Percentiles rank a stretch among this genome's conserved stretches.
Evolutionary conservation across 129 eudicot genomes (phyloP).

Genomic region (Deinandra increscens): DNA sequence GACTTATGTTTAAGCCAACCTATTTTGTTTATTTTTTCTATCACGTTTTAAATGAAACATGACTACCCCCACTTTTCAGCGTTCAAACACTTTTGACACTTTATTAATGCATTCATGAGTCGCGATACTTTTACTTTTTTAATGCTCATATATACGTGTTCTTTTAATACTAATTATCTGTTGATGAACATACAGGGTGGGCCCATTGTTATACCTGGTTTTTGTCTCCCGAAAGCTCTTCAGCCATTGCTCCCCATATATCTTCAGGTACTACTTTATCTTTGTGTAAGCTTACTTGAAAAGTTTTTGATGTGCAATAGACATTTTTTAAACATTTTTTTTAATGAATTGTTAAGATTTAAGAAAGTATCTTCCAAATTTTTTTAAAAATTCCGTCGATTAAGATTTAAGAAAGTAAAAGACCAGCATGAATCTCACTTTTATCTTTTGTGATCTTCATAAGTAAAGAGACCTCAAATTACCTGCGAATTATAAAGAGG

Average conservation of each 20-base stretch:
- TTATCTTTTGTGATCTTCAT: too few species aligned
- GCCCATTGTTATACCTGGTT: conserved; percentile 84
- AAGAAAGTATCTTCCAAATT: conserved; percentile 1
- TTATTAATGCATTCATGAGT: conserved; percentile 13
- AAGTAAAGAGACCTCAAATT: not conserved
- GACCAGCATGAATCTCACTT: not conserved
- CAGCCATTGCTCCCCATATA: conserved; percentile 94
- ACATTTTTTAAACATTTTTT: not conserved
- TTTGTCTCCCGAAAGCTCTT: conserved; percentile 97
- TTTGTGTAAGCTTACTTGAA: not conserved
- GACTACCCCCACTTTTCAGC: not conserved
- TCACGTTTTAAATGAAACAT: not conserved
- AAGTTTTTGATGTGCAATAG: not conserved
- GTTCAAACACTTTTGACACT: not conserved
- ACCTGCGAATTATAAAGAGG: not conserved
- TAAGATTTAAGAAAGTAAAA: not conserved
- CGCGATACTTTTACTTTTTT: not conserved
- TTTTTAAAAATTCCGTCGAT: not conserved
- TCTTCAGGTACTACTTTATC: conserved; percentile 65
- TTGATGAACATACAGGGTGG: conserved; percentile 66
- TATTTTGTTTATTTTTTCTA: not conserved
- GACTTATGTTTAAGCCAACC: not conserved
- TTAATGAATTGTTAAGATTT: not conserved
- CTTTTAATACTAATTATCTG: conserved; percentile 13
- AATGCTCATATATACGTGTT: not conserved